A percentile compares a stretch with the other conserved stretches of the same genome.
phyloP scores from a whole-genome alignment of 805 yeast genomes.

The Brettanomyces nanus region DNA sequence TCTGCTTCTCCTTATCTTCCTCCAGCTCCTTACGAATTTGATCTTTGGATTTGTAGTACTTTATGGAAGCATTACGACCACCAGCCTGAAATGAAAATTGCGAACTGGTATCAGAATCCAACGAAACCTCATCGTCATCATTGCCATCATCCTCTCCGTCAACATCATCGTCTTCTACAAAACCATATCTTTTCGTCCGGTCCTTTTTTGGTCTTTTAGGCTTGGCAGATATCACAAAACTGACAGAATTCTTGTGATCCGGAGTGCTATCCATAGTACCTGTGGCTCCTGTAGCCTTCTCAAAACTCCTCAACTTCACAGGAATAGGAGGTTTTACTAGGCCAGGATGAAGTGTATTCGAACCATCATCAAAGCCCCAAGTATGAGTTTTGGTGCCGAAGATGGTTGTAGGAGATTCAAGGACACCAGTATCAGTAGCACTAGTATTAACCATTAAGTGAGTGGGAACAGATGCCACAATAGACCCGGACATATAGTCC shows the following conservation, averaged over 20 bases:
- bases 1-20: slow-evolving; percentile 9
- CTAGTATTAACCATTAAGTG: not conserved
- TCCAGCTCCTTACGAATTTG: slow-evolving; percentile 22
- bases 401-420: slow-evolving; percentile 18
- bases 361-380: slow-evolving; percentile 13
- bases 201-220: no score
- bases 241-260: not conserved
- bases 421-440: not conserved
- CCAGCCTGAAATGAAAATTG: slow-evolving; percentile 29
- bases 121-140: slow-evolving; percentile 7
- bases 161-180: not conserved
- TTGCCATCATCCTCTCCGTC: slow-evolving; percentile 3
- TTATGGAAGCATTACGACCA: slow-evolving; percentile 29
- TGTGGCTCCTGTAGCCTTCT: not conserved
- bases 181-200: not conserved
- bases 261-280: not conserved
- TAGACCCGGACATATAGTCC: no score
- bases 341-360: not conserved
- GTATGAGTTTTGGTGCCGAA: slow-evolving; percentile 25
- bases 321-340: not conserved
- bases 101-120: slow-evolving; percentile 14
- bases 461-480: not conserved
- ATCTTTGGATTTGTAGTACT: slow-evolving; percentile 28
- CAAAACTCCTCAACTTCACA: not conserved
- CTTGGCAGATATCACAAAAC: not conserved